Conservation (phyloP, 2,329 filamentous ascomycete species). For the Parasarocladium wereldwijsianum region DNA sequence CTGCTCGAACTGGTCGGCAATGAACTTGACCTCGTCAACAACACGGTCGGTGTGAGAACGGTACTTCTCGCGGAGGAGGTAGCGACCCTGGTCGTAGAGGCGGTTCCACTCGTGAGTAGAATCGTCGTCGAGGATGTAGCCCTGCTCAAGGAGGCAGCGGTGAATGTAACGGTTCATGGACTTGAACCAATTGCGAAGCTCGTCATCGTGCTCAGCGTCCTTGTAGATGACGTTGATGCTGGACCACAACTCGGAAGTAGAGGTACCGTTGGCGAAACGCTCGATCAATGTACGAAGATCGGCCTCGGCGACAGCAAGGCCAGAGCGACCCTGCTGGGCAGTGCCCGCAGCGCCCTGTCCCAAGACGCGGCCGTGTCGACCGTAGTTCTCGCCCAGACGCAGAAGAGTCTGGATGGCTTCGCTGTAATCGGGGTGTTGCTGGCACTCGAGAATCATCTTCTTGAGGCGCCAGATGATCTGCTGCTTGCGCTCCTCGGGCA, state of each 20-base stretch:
- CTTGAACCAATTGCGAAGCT: constrained; percentile 84
- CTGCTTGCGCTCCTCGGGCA: constrained; percentile 84
- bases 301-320: constrained; percentile 57
- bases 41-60: constrained; percentile 72
- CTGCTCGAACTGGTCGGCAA: constrained; percentile 76
- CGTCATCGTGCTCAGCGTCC: constrained; percentile 73
- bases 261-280: constrained; percentile 91
- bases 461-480: constrained; percentile 83
- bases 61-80: constrained; percentile 81
- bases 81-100: constrained; percentile 74
- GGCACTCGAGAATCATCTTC: constrained; percentile 96
- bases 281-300: constrained; percentile 74
- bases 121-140: constrained; percentile 72
- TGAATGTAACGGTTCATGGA: constrained; percentile 63
- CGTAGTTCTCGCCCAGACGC: constrained; percentile 71
- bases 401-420: constrained; percentile 83
- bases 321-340: constrained; percentile 57
- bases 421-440: constrained; percentile 88
- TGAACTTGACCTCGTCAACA: constrained; percentile 78
- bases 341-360: constrained; percentile 50
- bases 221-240: constrained; percentile 74
- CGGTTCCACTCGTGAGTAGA: constrained; percentile 71
- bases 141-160: constrained; percentile 73
- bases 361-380: constrained; percentile 53
- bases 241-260: constrained; percentile 70